These are phyloP conservation scores for Pichia sp. DNA, from an alignment of 1,139 yeast species.

Conservation along the genomic window DNA sequence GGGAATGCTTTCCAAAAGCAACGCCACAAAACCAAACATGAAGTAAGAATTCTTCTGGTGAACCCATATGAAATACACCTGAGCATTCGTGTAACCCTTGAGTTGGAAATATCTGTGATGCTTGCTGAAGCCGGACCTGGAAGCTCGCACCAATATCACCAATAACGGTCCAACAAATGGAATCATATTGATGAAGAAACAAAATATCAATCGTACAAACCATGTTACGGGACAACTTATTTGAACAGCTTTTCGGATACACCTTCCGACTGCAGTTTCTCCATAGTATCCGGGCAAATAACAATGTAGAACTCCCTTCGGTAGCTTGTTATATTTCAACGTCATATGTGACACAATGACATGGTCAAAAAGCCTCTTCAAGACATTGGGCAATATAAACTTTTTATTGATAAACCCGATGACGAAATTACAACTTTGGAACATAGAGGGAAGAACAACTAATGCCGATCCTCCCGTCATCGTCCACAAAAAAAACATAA, in stretches of 20 bases:
- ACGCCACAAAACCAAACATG: constrained; percentile 55
- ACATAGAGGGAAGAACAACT: constrained; percentile 33
- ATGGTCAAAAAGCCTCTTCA: constrained; percentile 53
- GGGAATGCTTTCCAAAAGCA: constrained; percentile 58
- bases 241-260: constrained; percentile 28
- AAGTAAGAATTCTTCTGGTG: constrained; percentile 23
- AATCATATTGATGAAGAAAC: constrained; percentile 43
- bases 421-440: constrained; percentile 50
- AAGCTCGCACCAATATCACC: constrained; percentile 52
- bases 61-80: constrained; percentile 30
- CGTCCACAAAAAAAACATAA: constrained; percentile 54
- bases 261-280: constrained; percentile 34
- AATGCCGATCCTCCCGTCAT: constrained; percentile 46
- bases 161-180: constrained; percentile 63
- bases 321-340: constrained; percentile 21
- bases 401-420: constrained; percentile 48
- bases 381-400: constrained; percentile 54
- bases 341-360: constrained; percentile 43
- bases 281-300: constrained; percentile 39
- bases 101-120: constrained; percentile 60
- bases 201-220: constrained; percentile 34
- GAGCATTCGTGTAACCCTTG: constrained; percentile 48
- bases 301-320: constrained; percentile 39
- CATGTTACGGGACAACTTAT: constrained; percentile 30
- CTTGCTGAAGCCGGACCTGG: constrained; percentile 51